phyloP scores from a whole-genome alignment of 2,329 filamentous ascomycete species.

The Phaeomoniella chlamydospora region DNA sequence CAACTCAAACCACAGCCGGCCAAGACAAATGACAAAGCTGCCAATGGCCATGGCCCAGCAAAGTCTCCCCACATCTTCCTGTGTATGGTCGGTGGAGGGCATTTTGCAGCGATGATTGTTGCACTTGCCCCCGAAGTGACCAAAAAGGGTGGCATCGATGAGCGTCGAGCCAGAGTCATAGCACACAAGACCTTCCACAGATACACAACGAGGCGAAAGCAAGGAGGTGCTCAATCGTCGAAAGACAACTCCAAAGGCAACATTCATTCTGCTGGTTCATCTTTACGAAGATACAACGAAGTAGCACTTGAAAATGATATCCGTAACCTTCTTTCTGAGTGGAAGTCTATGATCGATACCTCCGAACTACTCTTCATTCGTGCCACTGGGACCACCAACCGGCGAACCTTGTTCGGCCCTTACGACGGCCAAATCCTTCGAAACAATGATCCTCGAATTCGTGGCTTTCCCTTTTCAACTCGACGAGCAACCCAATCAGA shows the following conservation, averaged over 20 bases:
- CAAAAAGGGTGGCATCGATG: conserved; percentile 58
- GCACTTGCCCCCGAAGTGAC: conserved; percentile 67
- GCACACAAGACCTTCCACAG: conserved; percentile 97
- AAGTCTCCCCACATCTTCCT: conserved; percentile 79
- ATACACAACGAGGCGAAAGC: conserved; percentile 90
- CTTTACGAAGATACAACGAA: conserved; percentile 85
- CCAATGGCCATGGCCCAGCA: conserved; percentile 35
- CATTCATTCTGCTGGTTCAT: conserved; percentile 86
- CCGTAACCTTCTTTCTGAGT: conserved; percentile 62
- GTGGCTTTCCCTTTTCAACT: conserved; percentile 88
- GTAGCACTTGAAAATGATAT: conserved; percentile 81
- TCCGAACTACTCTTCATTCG: conserved; percentile 78
- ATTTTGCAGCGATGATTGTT: conserved; percentile 94
- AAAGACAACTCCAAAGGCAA: conserved; percentile 90
- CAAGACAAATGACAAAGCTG: conserved; percentile 19
- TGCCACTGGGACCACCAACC: conserved; percentile 74
- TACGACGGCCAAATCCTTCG: conserved; percentile 79
- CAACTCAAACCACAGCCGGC: conserved; percentile 52
- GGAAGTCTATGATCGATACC: conserved; percentile 73
- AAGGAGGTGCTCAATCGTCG: conserved; percentile 86
- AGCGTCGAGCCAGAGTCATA: conserved; percentile 72
- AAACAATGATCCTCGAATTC: conserved; percentile 62
- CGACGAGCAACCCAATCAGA: conserved; percentile 84
- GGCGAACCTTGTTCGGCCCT: conserved; percentile 75
- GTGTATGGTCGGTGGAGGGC: conserved; percentile 96